These are phyloP conservation scores for Aspergillus glaucus DNA, from an alignment of 2,329 filamentous ascomycete species.

Conservation along the genomic window DNA sequence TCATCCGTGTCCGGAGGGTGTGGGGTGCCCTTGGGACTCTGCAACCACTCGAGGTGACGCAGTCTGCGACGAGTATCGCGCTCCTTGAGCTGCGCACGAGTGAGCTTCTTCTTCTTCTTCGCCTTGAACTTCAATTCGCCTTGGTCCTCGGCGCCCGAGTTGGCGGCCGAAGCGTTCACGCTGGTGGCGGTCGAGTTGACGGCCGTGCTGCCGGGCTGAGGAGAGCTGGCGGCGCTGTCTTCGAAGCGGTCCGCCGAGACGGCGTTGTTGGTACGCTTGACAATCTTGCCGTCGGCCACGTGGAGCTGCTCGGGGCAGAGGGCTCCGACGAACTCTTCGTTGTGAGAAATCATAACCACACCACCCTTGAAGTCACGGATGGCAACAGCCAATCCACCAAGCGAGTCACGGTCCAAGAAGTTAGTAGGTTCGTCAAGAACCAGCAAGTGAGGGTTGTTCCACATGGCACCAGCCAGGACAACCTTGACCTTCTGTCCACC, in stretches of 20 bases:
- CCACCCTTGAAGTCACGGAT: conserved; percentile 98
- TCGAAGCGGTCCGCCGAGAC: conserved; percentile 79
- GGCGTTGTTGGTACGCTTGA: conserved; percentile 71
- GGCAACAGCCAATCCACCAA: conserved; percentile 92
- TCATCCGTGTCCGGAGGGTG: conserved; percentile 72
- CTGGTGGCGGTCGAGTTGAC: conserved; percentile 55
- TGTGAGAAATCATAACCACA: conserved; percentile 98
- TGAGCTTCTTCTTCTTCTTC: conserved; percentile 98
- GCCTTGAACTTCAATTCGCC: conserved; percentile 75
- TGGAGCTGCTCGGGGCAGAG: conserved; percentile 96
- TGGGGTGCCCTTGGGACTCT: conserved; percentile 76
- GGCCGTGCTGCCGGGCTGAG: conserved; percentile 48
- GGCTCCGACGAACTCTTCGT: conserved; percentile 96
- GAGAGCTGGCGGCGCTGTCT: conserved; percentile 61
- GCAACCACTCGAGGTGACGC: conserved; percentile 72
- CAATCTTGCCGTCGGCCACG: conserved; percentile 79
- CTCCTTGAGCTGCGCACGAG: conserved; percentile 93
- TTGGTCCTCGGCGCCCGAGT: conserved; percentile 77
- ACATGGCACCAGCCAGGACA: conserved; percentile 91
- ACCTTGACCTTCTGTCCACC: conserved; percentile 99
- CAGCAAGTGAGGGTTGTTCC: conserved; percentile 97
- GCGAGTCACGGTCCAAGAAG: conserved; percentile 95
- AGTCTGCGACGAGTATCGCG: conserved; percentile 78
- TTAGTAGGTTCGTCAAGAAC: conserved; percentile 98
- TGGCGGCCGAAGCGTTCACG: conserved; percentile 60